Conservation (phyloP, 2,329 filamentous ascomycete species). For the Cordyceps javanica region DNA sequence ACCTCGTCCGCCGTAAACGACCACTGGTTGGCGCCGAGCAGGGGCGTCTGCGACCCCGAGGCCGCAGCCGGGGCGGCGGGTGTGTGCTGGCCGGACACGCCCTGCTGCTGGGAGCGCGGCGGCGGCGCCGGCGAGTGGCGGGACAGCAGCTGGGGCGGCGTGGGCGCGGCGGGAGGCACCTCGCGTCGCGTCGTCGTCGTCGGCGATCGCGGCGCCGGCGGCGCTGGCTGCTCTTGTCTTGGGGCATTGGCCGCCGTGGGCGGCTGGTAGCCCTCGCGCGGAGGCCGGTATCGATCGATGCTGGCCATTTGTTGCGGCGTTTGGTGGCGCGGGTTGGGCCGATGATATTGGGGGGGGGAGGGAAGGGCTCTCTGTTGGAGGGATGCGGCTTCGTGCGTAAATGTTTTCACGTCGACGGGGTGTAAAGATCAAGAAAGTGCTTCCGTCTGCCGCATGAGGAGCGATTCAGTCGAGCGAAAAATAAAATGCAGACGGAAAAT, state of each 20-base stretch:
- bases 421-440: background rate
- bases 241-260: conserved; percentile 32
- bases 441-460: conserved; percentile 1
- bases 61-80: conserved; percentile 24
- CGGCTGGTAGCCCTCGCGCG: conserved; percentile 52
- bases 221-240: background rate
- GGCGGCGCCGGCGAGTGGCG: conserved; percentile 52
- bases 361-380: background rate
- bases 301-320: conserved; percentile 43
- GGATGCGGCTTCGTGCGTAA: background rate
- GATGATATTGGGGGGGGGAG: background rate
- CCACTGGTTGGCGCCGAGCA: conserved; percentile 62
- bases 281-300: conserved; percentile 53
- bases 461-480: background rate
- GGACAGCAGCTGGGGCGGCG: conserved; percentile 50
- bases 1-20: conserved; percentile 81
- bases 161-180: conserved; percentile 55
- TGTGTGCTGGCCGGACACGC: conserved; percentile 35
- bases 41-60: conserved; percentile 32
- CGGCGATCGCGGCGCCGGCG: conserved; percentile 28
- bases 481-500: background rate
- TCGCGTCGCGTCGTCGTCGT: conserved; percentile 49
- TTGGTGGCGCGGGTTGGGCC: background rate
- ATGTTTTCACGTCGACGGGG: background rate
- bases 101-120: conserved; percentile 42